A percentile compares a stretch with the other conserved stretches of the same genome.
Conservation (phyloP, 2,329 filamentous ascomycete genomes). For the Neonectria punicea region DNA sequence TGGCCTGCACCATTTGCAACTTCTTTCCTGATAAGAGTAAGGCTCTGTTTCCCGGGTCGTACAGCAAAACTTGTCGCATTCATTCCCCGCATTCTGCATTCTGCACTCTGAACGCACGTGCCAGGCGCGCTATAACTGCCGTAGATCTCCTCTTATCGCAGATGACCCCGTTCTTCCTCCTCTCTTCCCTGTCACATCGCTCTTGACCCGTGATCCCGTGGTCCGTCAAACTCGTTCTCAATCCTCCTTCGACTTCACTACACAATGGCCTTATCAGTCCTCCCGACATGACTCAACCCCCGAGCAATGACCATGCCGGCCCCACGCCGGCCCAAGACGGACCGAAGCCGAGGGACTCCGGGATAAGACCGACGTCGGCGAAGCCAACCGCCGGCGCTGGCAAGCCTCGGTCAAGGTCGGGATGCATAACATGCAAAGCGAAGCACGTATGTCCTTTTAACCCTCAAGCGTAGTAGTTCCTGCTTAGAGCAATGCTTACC, state of each 20-base stretch:
- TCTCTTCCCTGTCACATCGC: conserved; percentile 12
- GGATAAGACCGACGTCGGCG: neutral
- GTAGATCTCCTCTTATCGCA: conserved; percentile 22
- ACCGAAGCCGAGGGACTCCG: conserved; percentile 3
- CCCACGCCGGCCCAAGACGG: neutral
- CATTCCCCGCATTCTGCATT: conserved; percentile 17
- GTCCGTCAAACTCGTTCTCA: neutral
- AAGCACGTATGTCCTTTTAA: conserved; percentile 19
- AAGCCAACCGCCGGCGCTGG: conserved; percentile 1
- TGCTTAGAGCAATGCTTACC: neutral
- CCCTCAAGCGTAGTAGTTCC: too few relatives aligned
- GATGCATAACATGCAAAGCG: conserved; percentile 25
- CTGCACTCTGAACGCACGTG: conserved; percentile 25
- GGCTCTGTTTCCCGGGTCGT: neutral
- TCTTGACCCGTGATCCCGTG: neutral
- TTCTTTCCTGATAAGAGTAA: conserved; percentile 21
- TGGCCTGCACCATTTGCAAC: neutral
- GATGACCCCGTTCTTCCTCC: neutral
- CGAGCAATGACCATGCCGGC: neutral
- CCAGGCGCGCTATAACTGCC: conserved; percentile 15
- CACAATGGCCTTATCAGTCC: conserved; percentile 15
- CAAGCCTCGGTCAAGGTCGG: conserved; percentile 24
- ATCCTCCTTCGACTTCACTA: neutral
- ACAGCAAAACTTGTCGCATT: too few relatives aligned
- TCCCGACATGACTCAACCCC: conserved; percentile 20